A percentile compares a stretch with the other conserved stretches of the same genome.
Evolutionary conservation across 208 protist species (phyloP).

Genomic region (Polymyxa betae): DNA sequence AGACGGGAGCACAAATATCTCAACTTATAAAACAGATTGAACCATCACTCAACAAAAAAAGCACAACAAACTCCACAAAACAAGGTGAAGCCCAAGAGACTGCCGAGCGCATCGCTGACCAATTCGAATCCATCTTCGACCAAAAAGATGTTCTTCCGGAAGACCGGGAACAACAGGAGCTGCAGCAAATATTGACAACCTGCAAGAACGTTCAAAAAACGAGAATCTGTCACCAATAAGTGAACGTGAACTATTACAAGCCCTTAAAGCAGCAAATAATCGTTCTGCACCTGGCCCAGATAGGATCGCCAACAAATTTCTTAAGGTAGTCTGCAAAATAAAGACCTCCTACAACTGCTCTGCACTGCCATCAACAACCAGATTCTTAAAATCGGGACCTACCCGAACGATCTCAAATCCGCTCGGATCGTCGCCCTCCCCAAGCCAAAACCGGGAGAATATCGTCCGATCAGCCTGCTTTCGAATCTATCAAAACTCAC

Average conservation of each 20-base stretch:
- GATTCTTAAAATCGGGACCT: not conserved
- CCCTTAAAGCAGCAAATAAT: not conserved
- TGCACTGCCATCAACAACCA: not conserved
- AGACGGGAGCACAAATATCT: no score
- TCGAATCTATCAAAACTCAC: conserved; percentile 3
- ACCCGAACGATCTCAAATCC: not conserved
- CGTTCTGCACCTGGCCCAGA: not conserved
- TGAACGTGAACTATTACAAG: not conserved
- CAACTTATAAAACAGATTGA: no score
- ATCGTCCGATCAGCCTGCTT: not conserved
- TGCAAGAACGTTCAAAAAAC: no score
- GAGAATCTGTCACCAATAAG: no score
- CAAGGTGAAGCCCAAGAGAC: no score
- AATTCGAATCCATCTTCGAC: no score
- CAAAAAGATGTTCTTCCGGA: no score
- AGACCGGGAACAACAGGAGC: no score
- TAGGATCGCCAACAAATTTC: not conserved
- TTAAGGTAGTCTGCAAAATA: not conserved
- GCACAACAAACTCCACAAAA: no score
- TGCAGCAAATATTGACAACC: no score
- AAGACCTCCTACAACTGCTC: not conserved
- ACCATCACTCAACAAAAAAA: no score
- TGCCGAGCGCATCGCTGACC: no score
- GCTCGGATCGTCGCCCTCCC: not conserved
- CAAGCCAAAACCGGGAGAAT: conserved; percentile 42